A percentile compares a stretch with the other conserved stretches of the same genome.
Evolutionary conservation across 805 yeast genomes (phyloP).

Genomic region (Zygosaccharomyces bisporus): DNA sequence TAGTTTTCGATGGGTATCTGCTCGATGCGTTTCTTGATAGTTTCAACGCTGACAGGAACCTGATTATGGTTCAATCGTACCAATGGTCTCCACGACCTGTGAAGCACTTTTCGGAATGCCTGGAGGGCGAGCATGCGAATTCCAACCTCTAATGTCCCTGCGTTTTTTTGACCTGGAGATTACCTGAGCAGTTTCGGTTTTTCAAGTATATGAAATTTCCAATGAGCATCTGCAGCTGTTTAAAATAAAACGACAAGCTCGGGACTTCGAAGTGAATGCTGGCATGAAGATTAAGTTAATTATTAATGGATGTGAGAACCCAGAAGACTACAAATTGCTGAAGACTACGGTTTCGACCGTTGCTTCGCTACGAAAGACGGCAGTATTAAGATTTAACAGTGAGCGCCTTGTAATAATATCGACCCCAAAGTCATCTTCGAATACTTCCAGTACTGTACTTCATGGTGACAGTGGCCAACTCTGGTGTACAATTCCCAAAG

Average conservation of each 20-base stretch:
- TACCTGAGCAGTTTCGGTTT: conserved; percentile 4
- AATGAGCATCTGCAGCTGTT: neutral
- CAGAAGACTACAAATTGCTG: conserved; percentile 34
- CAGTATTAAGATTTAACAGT: conserved; percentile 32
- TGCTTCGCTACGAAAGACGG: conserved; percentile 33
- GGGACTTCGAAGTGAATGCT: neutral
- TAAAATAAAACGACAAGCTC: neutral
- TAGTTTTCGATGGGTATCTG: conserved; percentile 78
- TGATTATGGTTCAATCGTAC: conserved; percentile 16
- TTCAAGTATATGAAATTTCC: neutral
- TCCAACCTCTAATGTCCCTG: too few relatives aligned
- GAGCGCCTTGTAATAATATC: conserved; percentile 32
- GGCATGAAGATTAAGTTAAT: conserved; percentile 33
- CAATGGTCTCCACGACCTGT: conserved; percentile 14
- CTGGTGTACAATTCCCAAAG: conserved; percentile 35
- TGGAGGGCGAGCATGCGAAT: conserved; percentile 9
- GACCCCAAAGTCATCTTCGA: conserved; percentile 24
- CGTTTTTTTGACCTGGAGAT: too few relatives aligned
- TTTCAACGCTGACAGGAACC: conserved; percentile 9
- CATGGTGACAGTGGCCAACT: conserved; percentile 33
- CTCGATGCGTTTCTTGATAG: conserved; percentile 57
- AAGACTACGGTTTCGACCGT: conserved; percentile 32
- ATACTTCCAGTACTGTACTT: conserved; percentile 16
- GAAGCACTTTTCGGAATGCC: conserved; percentile 5
- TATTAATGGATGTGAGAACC: conserved; percentile 29